These are phyloP conservation scores for Pyricularia grisea DNA, from an alignment of 2,329 filamentous ascomycete species.

Conservation along the genomic window DNA sequence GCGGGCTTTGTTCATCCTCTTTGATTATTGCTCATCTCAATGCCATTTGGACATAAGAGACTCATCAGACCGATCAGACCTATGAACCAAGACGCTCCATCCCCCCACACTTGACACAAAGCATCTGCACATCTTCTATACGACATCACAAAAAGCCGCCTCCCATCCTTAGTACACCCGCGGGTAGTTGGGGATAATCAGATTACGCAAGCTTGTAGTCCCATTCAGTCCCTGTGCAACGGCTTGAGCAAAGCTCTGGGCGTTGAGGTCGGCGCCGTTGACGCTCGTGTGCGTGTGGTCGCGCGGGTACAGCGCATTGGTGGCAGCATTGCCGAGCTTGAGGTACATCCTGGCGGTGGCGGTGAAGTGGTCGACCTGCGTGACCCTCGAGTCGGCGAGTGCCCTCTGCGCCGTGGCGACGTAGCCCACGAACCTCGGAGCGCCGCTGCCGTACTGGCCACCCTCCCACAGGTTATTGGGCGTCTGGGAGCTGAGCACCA, in stretches of 20 bases:
- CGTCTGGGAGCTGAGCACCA: constrained; percentile 49
- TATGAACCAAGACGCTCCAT: too few relatives aligned
- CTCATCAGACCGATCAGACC: too few relatives aligned
- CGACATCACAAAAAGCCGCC: neutral
- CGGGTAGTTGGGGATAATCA: neutral
- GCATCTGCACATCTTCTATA: neutral
- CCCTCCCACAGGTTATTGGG: constrained; percentile 50
- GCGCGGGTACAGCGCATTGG: constrained; percentile 44
- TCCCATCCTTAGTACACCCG: neutral
- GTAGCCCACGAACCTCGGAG: constrained; percentile 48
- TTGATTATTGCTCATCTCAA: too few relatives aligned
- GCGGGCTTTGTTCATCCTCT: too few relatives aligned
- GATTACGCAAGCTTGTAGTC: neutral
- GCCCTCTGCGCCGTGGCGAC: constrained; percentile 27
- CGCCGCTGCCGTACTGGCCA: constrained; percentile 36
- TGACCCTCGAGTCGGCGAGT: constrained; percentile 28
- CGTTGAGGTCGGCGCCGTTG: constrained; percentile 43
- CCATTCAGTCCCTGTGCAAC: neutral
- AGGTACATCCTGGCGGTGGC: constrained; percentile 36
- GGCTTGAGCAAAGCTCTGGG: constrained; percentile 42
- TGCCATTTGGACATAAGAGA: too few relatives aligned
- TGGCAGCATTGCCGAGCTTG: constrained; percentile 34
- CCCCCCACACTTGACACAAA: neutral
- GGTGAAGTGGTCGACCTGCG: constrained; percentile 52
- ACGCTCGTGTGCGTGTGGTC: constrained; percentile 56